Percentiles rank a stretch among this genome's conserved stretches.
Conservation (phyloP, 106 monocot genomes). For the Posidonia australis region DNA sequence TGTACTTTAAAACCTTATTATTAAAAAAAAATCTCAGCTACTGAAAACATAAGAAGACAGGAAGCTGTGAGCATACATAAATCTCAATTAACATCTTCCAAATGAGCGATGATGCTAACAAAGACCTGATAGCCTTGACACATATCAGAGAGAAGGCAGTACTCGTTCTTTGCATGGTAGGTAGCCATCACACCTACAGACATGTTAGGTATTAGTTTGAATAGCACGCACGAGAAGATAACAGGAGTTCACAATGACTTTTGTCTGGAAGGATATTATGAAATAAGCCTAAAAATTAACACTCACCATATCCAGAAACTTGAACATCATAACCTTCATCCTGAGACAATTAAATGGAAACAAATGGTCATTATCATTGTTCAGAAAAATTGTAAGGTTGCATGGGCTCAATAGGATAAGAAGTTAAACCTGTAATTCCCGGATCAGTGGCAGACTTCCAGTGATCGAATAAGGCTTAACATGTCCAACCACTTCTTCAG, state of each 20-base stretch:
- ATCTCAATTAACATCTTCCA: conserved; percentile 42
- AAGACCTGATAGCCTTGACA: conserved; percentile 84
- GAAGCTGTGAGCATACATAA: too few relatives aligned
- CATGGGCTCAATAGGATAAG: background rate
- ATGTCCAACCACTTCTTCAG: conserved; percentile 73
- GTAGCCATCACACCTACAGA: conserved; percentile 78
- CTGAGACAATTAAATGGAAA: conserved; percentile 20
- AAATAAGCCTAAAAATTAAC: background rate
- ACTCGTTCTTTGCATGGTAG: conserved; percentile 92
- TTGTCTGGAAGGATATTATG: background rate
- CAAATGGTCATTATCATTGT: background rate
- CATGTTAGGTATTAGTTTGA: background rate
- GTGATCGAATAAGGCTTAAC: conserved; percentile 95
- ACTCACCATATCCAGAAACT: conserved; percentile 77
- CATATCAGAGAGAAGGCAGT: conserved; percentile 95
- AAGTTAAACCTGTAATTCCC: conserved; percentile 71
- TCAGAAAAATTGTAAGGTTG: background rate
- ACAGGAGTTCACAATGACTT: background rate
- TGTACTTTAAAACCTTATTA: too few relatives aligned
- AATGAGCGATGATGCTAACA: conserved; percentile 78
- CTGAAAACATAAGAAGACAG: too few relatives aligned
- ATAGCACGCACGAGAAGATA: background rate
- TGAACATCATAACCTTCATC: conserved; percentile 99
- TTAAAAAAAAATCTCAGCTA: too few relatives aligned
- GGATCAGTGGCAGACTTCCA: conserved; percentile 88